A percentile compares a stretch with the other conserved stretches of the same genome.
phyloP scores from a whole-genome alignment of 768 basidiomycete species.

The Kondoa subrosea region DNA sequence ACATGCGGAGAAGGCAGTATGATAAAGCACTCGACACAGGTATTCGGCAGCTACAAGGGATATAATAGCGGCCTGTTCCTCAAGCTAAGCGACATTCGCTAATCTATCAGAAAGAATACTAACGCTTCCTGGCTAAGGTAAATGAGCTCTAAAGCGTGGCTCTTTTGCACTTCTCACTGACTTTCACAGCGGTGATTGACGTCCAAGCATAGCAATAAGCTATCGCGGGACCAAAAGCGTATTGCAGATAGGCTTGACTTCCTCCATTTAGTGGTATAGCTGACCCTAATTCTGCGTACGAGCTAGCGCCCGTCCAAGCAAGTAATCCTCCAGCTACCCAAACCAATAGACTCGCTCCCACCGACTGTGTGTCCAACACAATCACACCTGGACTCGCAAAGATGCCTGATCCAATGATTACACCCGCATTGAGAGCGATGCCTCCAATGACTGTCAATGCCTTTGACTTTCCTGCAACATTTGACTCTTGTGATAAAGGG shows the following conservation, averaged over 20 bases:
- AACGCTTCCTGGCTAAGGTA: background rate
- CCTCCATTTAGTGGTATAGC: conserved; percentile 53
- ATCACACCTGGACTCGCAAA: conserved; percentile 47
- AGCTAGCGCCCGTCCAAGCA: conserved; percentile 66
- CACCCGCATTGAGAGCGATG: background rate
- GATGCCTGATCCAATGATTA: background rate
- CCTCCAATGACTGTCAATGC: background rate
- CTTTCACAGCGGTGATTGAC: conserved; percentile 63
- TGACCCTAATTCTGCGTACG: conserved; percentile 39
- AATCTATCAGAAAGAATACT: background rate
- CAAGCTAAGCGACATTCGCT: background rate
- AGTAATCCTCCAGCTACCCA: conserved; percentile 71
- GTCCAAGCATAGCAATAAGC: conserved; percentile 94
- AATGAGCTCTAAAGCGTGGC: background rate
- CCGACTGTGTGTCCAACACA: conserved; percentile 69
- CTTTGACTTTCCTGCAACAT: background rate
- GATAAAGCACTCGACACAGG: conserved; percentile 71
- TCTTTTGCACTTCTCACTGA: conserved; percentile 37
- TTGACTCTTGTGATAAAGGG: background rate
- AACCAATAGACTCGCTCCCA: conserved; percentile 70
- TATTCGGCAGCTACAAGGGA: conserved; percentile 37
- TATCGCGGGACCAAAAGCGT: conserved; percentile 67
- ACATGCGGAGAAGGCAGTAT: conserved; percentile 43
- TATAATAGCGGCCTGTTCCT: conserved; percentile 14
- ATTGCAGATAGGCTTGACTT: conserved; percentile 63